Evolutionary conservation across 2,329 filamentous ascomycete species (phyloP), one percentile per base, ranked within the genome.

Genomic region (Sclerotiophoma versabilis): DNA sequence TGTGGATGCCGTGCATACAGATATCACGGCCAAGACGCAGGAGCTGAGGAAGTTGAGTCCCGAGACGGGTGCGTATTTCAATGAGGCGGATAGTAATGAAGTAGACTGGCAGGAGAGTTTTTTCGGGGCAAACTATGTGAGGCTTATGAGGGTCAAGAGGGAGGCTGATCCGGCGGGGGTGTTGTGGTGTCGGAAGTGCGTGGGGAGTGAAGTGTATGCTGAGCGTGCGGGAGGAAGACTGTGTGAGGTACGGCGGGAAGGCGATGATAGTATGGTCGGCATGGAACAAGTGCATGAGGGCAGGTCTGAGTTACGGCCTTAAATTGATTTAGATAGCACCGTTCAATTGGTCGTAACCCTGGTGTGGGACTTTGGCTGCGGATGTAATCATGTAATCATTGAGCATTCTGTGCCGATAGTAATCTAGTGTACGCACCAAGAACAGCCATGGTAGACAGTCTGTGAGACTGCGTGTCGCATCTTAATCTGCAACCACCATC

Each of bases 11-110:
- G 62, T 70, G 1, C 68, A 66, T 32, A 4, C 15, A 0, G 59
- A 67, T 20, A 50, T 66, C 8, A 70, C 63, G 2, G 30, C 39
- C 1, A 67, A 65, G 33, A 63, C 48, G 5, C 45, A 61, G 17
- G 43, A 49, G 1, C 49, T 71, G 19, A 57, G 63, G 0, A 23
- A 54, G 9, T 45, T 68, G 15, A 53, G 57, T 0, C 68, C 66
- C 1, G 53, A 67, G 0, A 65, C 59, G 1, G 69, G 69, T 0
- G 65, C 69, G 1, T 72, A 70, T 41, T 68, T 69, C 43, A 72
- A 71, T 27, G 69, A 73, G 51, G 48, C 57, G 2, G 66, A 71
- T 60, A 38, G 42, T 12, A 63, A 59, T 26, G 62, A 70, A 38
- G 58, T 55, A n/a, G 49, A 65, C 2, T 73, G 68, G 68, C 64